phyloP scores from a whole-genome alignment of 345 rosid species.

The Litchi chinensis region DNA sequence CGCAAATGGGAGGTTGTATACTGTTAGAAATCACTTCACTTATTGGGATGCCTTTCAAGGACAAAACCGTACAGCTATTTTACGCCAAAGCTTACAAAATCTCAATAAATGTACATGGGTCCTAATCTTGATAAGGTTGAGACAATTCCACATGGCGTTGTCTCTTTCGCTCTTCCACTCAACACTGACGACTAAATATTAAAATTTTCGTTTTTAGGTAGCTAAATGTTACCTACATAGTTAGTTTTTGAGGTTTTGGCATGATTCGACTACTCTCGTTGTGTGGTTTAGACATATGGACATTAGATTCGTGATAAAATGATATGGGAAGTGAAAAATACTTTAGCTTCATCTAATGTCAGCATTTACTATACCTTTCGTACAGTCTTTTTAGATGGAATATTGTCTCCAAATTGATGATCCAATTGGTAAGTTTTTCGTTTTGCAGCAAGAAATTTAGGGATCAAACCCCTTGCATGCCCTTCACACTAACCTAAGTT shows the following conservation, averaged over 20 bases:
- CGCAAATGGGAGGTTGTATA: too few species aligned
- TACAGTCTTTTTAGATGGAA: too few species aligned
- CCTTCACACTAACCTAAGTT: too few species aligned
- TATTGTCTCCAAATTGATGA: too few species aligned
- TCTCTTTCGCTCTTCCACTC: neutral
- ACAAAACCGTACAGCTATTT: neutral
- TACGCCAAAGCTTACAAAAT: too few species aligned
- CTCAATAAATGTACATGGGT: neutral
- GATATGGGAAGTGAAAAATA: too few species aligned
- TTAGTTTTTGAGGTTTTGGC: neutral
- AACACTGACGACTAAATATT: neutral
- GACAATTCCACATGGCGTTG: neutral
- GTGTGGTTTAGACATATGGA: neutral
- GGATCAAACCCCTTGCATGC: too few species aligned
- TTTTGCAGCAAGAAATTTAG: too few species aligned
- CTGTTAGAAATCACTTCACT: neutral
- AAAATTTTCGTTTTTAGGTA: too few species aligned
- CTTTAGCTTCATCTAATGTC: too few species aligned
- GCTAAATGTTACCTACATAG: neutral
- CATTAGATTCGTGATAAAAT: neutral
- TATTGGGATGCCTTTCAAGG: neutral
- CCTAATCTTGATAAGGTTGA: neutral
- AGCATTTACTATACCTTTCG: too few species aligned
- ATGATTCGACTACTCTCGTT: neutral
- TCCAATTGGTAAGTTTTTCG: too few species aligned